Evolutionary conservation across 2,329 filamentous ascomycete species (phyloP).

Genomic region (Geosmithia flava): DNA sequence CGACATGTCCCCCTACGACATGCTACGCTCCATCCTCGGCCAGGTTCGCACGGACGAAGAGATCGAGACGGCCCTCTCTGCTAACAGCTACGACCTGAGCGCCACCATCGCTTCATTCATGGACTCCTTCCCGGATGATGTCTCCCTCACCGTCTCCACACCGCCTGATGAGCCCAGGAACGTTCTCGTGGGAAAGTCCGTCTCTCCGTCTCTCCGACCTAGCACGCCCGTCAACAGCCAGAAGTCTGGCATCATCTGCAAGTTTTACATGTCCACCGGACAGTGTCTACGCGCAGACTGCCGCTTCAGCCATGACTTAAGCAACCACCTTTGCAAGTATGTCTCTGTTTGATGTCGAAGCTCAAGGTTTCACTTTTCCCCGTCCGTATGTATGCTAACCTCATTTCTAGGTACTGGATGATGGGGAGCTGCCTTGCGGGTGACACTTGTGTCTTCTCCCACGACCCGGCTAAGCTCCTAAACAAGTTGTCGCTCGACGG

Average conservation of each 20-base stretch:
- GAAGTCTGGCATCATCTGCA: conserved; percentile 85
- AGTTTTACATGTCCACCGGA: conserved; percentile 93
- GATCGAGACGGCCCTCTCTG: conserved; percentile 79
- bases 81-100: conserved; percentile 85
- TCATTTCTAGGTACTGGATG: conserved; percentile 68
- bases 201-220: conserved; percentile 63
- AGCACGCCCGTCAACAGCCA: conserved; percentile 59
- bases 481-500: conserved; percentile 68
- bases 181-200: conserved; percentile 80
- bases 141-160: background rate
- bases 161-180: conserved; percentile 42
- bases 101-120: conserved; percentile 85
- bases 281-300: conserved; percentile 93
- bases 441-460: conserved; percentile 90
- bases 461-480: conserved; percentile 81
- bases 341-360: conserved; percentile 24
- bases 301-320: conserved; percentile 91
- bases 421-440: conserved; percentile 92
- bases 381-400: background rate
- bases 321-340: conserved; percentile 95
- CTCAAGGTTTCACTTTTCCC: too few relatives aligned
- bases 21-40: conserved; percentile 82
- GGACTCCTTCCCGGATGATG: conserved; percentile 30
- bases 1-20: conserved; percentile 97
- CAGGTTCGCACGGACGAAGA: conserved; percentile 86